Evolutionary conservation across 1,284 basidiomycete genomes (phyloP).

Genomic region (Trametes pubescens): DNA sequence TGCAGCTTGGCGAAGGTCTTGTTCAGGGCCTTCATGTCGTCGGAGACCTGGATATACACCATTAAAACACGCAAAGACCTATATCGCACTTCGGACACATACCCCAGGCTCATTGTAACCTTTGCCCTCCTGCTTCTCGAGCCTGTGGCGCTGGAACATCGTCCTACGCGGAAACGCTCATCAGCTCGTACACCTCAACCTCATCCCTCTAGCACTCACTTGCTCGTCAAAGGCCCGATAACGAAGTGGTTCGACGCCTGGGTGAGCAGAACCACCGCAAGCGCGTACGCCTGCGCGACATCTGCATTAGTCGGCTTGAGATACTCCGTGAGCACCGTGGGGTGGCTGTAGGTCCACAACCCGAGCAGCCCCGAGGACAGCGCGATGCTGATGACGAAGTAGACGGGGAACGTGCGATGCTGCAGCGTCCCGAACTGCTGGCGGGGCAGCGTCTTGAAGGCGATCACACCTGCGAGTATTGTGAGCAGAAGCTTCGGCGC

Average conservation of each 20-base stretch:
- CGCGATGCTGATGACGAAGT: conserved; percentile 70
- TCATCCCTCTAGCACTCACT: conserved; percentile 49
- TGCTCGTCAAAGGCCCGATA: conserved; percentile 73
- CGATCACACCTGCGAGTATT: conserved; percentile 58
- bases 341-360: conserved; percentile 73
- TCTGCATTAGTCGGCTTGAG: conserved; percentile 61
- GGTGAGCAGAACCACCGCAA: conserved; percentile 56
- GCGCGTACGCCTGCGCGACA: conserved; percentile 75
- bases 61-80: conserved; percentile 5
- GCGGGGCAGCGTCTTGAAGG: conserved; percentile 66
- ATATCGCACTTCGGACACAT: conserved; percentile 37
- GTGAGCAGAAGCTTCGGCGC: background rate
- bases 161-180: conserved; percentile 57
- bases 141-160: conserved; percentile 75
- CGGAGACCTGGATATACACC: conserved; percentile 59
- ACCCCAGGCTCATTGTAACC: conserved; percentile 69
- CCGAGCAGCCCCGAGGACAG: conserved; percentile 64
- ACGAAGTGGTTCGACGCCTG: conserved; percentile 67
- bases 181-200: background rate
- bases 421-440: conserved; percentile 83
- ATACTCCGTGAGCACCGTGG: conserved; percentile 60
- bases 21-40: conserved; percentile 74
- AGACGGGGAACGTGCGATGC: conserved; percentile 77
- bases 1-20: conserved; percentile 70
- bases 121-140: conserved; percentile 81